These are phyloP conservation scores for Saururus chinensis DNA, from an alignment of 164 flowering plant genomes.

Conservation along the genomic window DNA sequence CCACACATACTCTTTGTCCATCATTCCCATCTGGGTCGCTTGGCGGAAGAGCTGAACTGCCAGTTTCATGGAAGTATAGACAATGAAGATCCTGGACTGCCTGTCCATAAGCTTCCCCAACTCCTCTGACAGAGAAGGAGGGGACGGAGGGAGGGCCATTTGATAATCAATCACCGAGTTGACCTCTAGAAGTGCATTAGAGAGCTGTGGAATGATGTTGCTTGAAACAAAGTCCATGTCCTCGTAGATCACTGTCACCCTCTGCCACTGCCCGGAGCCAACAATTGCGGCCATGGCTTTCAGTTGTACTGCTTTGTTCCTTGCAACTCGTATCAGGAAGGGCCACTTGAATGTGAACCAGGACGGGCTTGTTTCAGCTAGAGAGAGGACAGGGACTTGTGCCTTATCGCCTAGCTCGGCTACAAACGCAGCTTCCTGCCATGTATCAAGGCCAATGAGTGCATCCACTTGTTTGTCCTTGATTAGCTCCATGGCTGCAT, in stretches of 20 bases:
- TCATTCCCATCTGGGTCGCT: slow-evolving; percentile 10
- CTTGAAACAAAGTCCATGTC: slow-evolving; percentile 7
- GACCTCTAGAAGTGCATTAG: slow-evolving; percentile 5
- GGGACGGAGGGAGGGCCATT: background rate
- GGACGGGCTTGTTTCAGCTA: slow-evolving; percentile 8
- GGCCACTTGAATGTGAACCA: slow-evolving; percentile 3
- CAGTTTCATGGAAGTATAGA: background rate
- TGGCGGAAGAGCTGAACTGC: background rate
- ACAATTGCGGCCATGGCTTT: slow-evolving; percentile 12
- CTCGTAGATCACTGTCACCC: slow-evolving; percentile 9
- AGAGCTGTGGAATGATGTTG: background rate
- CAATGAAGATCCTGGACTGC: slow-evolving; percentile 9
- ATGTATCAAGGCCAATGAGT: slow-evolving; percentile 8
- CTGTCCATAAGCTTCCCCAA: background rate
- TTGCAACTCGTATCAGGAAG: slow-evolving; percentile 8
- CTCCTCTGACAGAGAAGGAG: background rate
- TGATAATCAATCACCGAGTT: slow-evolving; percentile 2
- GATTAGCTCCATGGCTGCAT: slow-evolving; percentile 3
- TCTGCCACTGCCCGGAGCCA: slow-evolving; percentile 9
- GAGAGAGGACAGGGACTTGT: slow-evolving; percentile 15
- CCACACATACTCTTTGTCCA: slow-evolving; percentile 32
- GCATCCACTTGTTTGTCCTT: slow-evolving; percentile 4
- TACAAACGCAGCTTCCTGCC: slow-evolving; percentile 37
- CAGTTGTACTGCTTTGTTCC: slow-evolving; percentile 7
- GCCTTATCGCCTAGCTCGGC: slow-evolving; percentile 28